A percentile compares a stretch with the other conserved stretches of the same genome.
phyloP scores from a whole-genome alignment of 495 filamentous ascomycete genomes.

The Penicillium macrosclerotiorum region DNA sequence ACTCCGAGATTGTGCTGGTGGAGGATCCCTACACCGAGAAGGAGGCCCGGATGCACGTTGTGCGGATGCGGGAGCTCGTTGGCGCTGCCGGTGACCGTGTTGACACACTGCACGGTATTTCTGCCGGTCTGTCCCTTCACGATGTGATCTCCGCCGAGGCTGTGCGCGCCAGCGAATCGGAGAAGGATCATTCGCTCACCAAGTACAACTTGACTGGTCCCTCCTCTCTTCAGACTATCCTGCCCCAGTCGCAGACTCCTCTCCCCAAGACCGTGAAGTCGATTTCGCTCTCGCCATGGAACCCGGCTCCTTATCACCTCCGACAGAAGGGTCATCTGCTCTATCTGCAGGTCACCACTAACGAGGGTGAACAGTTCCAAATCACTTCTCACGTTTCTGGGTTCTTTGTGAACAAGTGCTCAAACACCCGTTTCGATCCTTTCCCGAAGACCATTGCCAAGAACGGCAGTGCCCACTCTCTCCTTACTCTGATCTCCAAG shows the following conservation, averaged over 20 bases:
- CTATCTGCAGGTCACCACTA: conserved; percentile 83
- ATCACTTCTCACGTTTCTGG: conserved; percentile 91
- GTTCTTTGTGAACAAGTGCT: conserved; percentile 94
- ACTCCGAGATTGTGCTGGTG: conserved; percentile 75
- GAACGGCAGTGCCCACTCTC: conserved; percentile 71
- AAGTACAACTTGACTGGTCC: conserved; percentile 74
- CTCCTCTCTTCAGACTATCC: conserved; percentile 64
- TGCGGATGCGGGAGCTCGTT: conserved; percentile 86
- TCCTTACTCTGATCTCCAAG: conserved; percentile 72
- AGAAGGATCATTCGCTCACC: conserved; percentile 56
- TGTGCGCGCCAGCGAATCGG: conserved; percentile 35
- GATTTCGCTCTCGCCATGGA: conserved; percentile 89
- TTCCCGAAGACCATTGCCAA: conserved; percentile 70
- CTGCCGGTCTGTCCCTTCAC: conserved; percentile 83
- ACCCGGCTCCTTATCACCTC: conserved; percentile 88
- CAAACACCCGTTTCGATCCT: conserved; percentile 89
- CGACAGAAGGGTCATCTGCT: conserved; percentile 90
- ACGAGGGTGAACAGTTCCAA: conserved; percentile 89
- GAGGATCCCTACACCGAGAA: conserved; percentile 99
- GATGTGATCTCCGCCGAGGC: conserved; percentile 63
- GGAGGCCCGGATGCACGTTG: conserved; percentile 91
- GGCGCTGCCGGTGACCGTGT: conserved; percentile 86
- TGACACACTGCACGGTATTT: conserved; percentile 83
- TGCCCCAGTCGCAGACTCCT: conserved; percentile 61
- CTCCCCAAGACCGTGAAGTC: conserved; percentile 86